A percentile compares a stretch with the other conserved stretches of the same genome.
Evolutionary conservation across 148 eudicot genomes (phyloP).

Genomic region (Salicornia ramosissima): DNA sequence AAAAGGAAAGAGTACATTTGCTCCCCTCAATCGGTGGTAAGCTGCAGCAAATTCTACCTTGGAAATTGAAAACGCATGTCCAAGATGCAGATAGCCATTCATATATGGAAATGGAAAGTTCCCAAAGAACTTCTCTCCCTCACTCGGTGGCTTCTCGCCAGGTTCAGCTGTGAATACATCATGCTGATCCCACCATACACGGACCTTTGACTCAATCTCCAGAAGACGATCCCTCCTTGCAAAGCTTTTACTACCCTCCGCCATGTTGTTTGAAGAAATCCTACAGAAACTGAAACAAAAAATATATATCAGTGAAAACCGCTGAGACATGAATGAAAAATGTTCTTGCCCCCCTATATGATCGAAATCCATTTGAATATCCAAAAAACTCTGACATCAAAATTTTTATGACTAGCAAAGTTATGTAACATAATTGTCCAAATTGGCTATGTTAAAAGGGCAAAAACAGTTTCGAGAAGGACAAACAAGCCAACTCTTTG

Average conservation of each 20-base stretch:
- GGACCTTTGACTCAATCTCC: constrained; percentile 60
- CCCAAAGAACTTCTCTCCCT: constrained; percentile 80
- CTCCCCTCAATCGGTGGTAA: constrained; percentile 79
- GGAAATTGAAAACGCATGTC: constrained; percentile 86
- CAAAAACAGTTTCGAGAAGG: neutral
- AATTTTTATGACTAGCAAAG: neutral
- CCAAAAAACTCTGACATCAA: neutral
- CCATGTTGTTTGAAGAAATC: constrained; percentile 35
- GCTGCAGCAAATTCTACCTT: constrained; percentile 92
- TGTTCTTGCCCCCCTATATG: neutral
- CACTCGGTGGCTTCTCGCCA: constrained; percentile 44
- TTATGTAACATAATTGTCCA: neutral
- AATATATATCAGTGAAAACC: too few species aligned
- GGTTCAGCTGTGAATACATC: constrained; percentile 61
- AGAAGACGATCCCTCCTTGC: constrained; percentile 70
- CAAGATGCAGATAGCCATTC: constrained; percentile 86
- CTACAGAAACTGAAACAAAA: constrained; percentile 36
- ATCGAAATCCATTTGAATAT: neutral
- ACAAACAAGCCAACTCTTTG: neutral
- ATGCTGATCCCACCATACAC: constrained; percentile 55
- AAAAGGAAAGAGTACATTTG: constrained; percentile 83
- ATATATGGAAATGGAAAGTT: constrained; percentile 97
- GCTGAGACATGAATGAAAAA: neutral
- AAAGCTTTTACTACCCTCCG: constrained; percentile 50
- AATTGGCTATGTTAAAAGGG: neutral